Base-by-base conservation (phyloP, 108 stramenopile species). In the Fistulifera solaris region DNA sequence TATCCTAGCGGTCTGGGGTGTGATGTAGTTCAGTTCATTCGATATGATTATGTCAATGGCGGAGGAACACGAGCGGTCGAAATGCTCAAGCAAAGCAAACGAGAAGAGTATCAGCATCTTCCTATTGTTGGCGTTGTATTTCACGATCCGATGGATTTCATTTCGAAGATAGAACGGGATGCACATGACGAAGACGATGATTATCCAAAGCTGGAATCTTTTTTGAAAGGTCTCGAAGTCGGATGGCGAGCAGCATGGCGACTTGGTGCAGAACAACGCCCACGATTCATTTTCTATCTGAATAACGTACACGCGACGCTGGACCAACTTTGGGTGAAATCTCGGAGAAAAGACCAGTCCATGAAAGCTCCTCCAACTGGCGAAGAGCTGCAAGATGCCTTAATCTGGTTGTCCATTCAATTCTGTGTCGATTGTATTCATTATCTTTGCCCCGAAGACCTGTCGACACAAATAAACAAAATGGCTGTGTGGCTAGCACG, bases 401-500 rank as follows among this genome's bases (percentile, higher is more conserved):
- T 77, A 19, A 49, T 58, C 12, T 81, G 75, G 73, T 6, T 81
- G 51, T 42, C 73, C 27, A 58, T 81, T 40, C 66, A 73, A 53
- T 72, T 63, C 40, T 69, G 65, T 46, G 70, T 81, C 8, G 80
- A 81, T 58, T 71, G 70, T 52, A 67, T 71, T 12, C 50, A 71
- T 14, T 73, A 65, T 42, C 23, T 52, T 0, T 56, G 49, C 39
- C 23, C 28, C 15, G 73, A 81, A 31, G 38, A 68, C 16, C 42
- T 72, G 8, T 39, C 57, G 26, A 25, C 50, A 14, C 58, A 56
- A n/a, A 2, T 73, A 0, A 48, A 39, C 43, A 63, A 66, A 35
- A 54, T 81, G 56, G 65, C 80, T 1, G 54, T 72, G 2, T 56
- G 44, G 11, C 18, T 77, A 6, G 50, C 69, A 13, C 63, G 74